phyloP scores from a whole-genome alignment of 345 rosid genomes.

The Populus davidiana region DNA sequence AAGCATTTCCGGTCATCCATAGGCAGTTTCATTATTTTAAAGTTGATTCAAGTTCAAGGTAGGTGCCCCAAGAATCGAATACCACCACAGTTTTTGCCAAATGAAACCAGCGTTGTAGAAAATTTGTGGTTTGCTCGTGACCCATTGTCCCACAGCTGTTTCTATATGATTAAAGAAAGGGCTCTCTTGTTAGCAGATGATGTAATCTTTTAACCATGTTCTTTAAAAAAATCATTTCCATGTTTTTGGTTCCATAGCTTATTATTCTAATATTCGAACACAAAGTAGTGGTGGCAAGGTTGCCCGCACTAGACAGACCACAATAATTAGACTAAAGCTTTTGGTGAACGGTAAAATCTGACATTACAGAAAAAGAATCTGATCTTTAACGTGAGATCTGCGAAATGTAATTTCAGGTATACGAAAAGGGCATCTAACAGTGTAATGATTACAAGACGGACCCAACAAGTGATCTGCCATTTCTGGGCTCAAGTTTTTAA shows the following conservation, averaged over 20 bases:
- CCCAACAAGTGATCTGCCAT: not conserved
- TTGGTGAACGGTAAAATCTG: not conserved
- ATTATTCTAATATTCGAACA: not conserved
- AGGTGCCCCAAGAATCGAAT: not conserved
- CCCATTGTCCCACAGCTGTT: not conserved
- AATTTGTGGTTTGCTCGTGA: not conserved
- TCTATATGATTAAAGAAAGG: not conserved
- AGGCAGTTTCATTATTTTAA: not conserved
- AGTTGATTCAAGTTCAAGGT: not conserved
- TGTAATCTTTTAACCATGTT: not conserved
- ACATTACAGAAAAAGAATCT: not conserved
- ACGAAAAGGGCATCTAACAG: slow-evolving; percentile 1
- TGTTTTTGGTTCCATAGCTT: not conserved
- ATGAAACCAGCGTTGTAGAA: not conserved
- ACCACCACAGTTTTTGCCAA: not conserved
- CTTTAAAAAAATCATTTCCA: not conserved
- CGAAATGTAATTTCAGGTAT: not conserved
- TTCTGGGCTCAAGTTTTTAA: not conserved
- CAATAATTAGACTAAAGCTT: not conserved
- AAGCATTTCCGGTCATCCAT: not conserved
- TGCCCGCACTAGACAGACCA: not conserved
- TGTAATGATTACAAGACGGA: not conserved
- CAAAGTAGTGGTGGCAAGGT: not conserved
- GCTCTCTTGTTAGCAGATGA: not conserved
- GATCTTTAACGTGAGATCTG: not conserved